These are phyloP conservation scores for Tolypocladium ovalisporum DNA, from an alignment of 2,329 filamentous ascomycete genomes.

Conservation along the genomic window DNA sequence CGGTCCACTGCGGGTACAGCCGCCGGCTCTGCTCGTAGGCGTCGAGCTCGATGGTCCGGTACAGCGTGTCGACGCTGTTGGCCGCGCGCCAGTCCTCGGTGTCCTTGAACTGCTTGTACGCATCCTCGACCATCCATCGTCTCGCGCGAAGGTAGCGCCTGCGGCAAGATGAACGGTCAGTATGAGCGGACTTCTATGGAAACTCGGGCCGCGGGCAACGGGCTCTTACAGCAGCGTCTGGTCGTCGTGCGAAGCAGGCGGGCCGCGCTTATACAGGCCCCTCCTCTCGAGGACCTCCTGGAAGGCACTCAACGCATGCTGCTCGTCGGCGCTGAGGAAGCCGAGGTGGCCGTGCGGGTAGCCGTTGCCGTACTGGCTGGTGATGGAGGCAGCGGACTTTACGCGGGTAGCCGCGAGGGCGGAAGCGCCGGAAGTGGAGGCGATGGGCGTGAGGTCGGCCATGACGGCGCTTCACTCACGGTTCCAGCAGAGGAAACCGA, in stretches of 20 bases:
- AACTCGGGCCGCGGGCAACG: background rate
- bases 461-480: constrained; percentile 12
- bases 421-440: constrained; percentile 9
- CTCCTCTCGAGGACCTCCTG: constrained; percentile 56
- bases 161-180: constrained; percentile 1
- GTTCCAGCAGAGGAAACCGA: background rate
- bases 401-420: constrained; percentile 15
- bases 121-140: constrained; percentile 67
- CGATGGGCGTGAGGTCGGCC: constrained; percentile 6
- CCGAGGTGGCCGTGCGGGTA: constrained; percentile 74
- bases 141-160: constrained; percentile 82
- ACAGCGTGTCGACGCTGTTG: constrained; percentile 68
- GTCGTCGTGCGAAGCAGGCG: constrained; percentile 58
- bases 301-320: constrained; percentile 57
- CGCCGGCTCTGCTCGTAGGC: constrained; percentile 72
- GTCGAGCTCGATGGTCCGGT: constrained; percentile 75
- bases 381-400: constrained; percentile 16
- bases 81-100: constrained; percentile 80
- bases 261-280: constrained; percentile 48
- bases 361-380: constrained; percentile 25
- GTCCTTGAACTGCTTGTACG: constrained; percentile 73
- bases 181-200: background rate
- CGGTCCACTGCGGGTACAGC: constrained; percentile 92
- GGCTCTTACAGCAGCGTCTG: constrained; percentile 55
- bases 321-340: constrained; percentile 61